Base-by-base conservation (phyloP, 306 rosid genomes). In the Vigna radiata region DNA sequence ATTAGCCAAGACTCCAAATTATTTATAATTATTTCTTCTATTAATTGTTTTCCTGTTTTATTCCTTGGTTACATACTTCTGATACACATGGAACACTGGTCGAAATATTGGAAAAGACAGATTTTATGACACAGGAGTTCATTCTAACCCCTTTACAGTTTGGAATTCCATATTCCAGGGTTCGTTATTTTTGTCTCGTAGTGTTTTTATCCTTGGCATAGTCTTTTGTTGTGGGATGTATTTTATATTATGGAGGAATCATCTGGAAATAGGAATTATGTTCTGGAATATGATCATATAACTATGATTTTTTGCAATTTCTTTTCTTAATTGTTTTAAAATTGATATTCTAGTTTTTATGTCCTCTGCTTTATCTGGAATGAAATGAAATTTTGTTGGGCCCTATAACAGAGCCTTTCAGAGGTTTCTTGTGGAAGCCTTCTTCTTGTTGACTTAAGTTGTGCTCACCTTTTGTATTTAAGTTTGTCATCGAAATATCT, bases 141-240 rank as follows among this genome's bases (percentile, higher is more conserved):
- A 92, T 95, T 77, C 84, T 92, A 67, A 95, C 90, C 79, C 98
- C 99, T 6, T 82, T 92, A 73, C 99, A n/a, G n/a, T n/a, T n/a
- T n/a, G 97, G 94, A 43, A 89, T 95, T 72, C 99, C 99, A 65
- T 95, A 95, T 87, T 92, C 99, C 19, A 88, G 99, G 88, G 97
- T 96, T 16, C 91, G 99, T n/a, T n/a, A n/a, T n/a, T n/a, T n/a
- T n/a, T n/a, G n/a, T n/a, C n/a, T n/a, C n/a, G n/a, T n/a, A n/a
- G n/a, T n/a, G n/a, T n/a, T n/a, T n/a, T n/a, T n/a, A n/a, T n/a
- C n/a, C n/a, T n/a, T n/a, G n/a, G n/a, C n/a, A n/a, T n/a, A n/a
- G n/a, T n/a, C n/a, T n/a, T n/a, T n/a, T n/a, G n/a, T n/a, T n/a
- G n/a, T n/a, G n/a, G n/a, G n/a, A n/a, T n/a, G n/a, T n/a, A n/a